Base-by-base conservation (phyloP, 768 basidiomycete genomes). In the Suillus sp. region DNA sequence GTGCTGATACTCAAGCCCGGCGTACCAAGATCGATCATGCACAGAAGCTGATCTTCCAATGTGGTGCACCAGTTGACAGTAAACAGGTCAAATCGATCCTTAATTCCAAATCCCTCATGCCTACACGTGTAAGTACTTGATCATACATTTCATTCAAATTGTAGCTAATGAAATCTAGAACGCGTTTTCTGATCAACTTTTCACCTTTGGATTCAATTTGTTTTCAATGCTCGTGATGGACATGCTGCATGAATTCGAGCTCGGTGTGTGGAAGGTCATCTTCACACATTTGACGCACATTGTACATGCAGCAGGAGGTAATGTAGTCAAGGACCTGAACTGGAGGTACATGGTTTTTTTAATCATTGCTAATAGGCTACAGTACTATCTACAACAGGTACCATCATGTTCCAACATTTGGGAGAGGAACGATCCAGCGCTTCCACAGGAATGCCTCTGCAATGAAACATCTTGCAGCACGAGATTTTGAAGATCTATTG, bases 181-280 rank as follows among this genome's bases (percentile, higher is more conserved):
- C 13, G 27, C 59, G 4, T 66, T 66, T 43, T 64, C 60, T 1
- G 40, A 60, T 8, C 50, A 20, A 0, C 45, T 68, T 27, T 47
- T 25, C 18, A 2, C 14, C 25, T 56, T 59, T 9, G 63, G 63
- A 7, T 65, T 71, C 34, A 61, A 71, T 56, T 32, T 62, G 1
- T 71, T 61, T 51, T 8, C 18, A 4, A 43, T 66, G 38, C 59
- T 69, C 27, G 40, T 55, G 4, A 50, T 67, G 38, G 70, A 70
- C 56, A 45, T 70, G 3, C 55, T 71, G n/a, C 70, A 71, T 47
- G 70, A 71, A 37, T 58, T 69, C 16, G 70, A 71, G 45, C 63
- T 71, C 35, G 70, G 70, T 1, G 66, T 65, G 10, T 71, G 67
- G 70, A 70, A 70, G 51, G 37, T 42, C 2, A 25, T 71, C 1